Evolutionary conservation across 2,329 filamentous ascomycete genomes (phyloP), one percentile per base, ranked within the genome.

Genomic region (Penicillium sp.): DNA sequence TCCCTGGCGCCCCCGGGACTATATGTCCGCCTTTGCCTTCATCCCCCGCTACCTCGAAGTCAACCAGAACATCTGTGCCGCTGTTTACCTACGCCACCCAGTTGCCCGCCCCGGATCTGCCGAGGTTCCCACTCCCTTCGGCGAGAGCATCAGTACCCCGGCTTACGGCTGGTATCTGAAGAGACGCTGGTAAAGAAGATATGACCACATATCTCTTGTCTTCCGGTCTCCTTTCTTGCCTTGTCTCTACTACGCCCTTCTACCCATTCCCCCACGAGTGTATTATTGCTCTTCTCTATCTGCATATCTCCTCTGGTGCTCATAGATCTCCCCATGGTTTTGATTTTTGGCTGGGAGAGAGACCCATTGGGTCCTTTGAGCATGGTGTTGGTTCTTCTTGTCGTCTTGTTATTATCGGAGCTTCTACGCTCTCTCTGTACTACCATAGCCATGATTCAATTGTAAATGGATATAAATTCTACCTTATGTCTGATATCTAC

Each of bases 21-120:
- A 84, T 74, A 95, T 99, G 89, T 81, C 84, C 45, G 86, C 92
- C 0, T 99, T 99, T 74, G 91, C 92, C 20, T 97, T 96, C 74
- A 91, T 99, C 61, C 94, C 94, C 9, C 81, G 89, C 47, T 99
- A 97, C 73, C 84, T 99, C 54, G 95, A 99, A 77, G 94, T 99
- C 63, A 97, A 97, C 79, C 94, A 96, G 73, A 95, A 92, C 68
- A 89, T 97, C 65, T 99, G 94, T 75, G 88, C 92, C 1, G 94
- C 94, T 9, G 91, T 99, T 33, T 99, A 99, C 72, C 77, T 99
- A 56, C 84, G 94, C 51, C 93, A 99, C 77, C 94, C 94, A 0
- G 93, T 97, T 36, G 94, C 91, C 21, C 82, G 92, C 54, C 87
- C 87, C 2, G 91, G 92, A 9, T 66, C 84, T 59, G 86, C 89